Conservation (phyloP, 208 protist genomes). For the Trypanosoma congolense region DNA sequence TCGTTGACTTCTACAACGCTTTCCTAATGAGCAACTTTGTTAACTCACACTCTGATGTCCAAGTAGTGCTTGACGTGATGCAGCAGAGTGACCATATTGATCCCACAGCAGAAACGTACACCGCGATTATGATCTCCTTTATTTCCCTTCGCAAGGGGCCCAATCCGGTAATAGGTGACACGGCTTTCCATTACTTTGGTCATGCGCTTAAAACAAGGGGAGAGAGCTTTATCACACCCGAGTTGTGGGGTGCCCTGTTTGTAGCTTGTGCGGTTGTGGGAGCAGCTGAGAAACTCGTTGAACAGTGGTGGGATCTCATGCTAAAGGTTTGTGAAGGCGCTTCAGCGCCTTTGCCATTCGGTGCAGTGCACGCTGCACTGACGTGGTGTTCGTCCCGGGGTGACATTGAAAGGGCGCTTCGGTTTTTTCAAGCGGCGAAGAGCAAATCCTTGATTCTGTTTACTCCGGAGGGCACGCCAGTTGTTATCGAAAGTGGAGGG, state of each 20-base stretch:
- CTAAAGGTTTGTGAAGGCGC: slow-evolving; percentile 6
- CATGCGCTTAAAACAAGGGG: slow-evolving; percentile 38
- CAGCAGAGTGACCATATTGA: slow-evolving; percentile 39
- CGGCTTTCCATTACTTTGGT: slow-evolving; percentile 69
- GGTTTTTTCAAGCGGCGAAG: slow-evolving; percentile 60
- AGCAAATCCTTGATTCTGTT: slow-evolving; percentile 28
- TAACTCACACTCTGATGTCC: slow-evolving; percentile 28
- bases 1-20: slow-evolving; percentile 50
- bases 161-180: slow-evolving; percentile 30
- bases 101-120: slow-evolving; percentile 38
- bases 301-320: slow-evolving; percentile 68
- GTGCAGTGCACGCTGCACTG: slow-evolving; percentile 51
- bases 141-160: slow-evolving; percentile 5
- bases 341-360: slow-evolving; percentile 41
- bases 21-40: slow-evolving; percentile 41
- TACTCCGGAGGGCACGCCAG: slow-evolving; percentile 8
- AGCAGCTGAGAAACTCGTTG: slow-evolving; percentile 63
- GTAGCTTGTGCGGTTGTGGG: slow-evolving; percentile 39
- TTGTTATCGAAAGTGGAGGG: slow-evolving; percentile 21
- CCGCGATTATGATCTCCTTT: slow-evolving; percentile 34
- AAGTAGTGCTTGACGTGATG: slow-evolving; percentile 51
- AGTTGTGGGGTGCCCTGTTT: slow-evolving; percentile 62
- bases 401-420: slow-evolving; percentile 62
- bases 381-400: slow-evolving; percentile 54
- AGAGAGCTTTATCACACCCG: slow-evolving; percentile 26